Percentiles rank a stretch among this genome's conserved stretches.
Evolutionary conservation across 805 yeast genomes (phyloP).

Genomic region (Saturnispora silvae): DNA sequence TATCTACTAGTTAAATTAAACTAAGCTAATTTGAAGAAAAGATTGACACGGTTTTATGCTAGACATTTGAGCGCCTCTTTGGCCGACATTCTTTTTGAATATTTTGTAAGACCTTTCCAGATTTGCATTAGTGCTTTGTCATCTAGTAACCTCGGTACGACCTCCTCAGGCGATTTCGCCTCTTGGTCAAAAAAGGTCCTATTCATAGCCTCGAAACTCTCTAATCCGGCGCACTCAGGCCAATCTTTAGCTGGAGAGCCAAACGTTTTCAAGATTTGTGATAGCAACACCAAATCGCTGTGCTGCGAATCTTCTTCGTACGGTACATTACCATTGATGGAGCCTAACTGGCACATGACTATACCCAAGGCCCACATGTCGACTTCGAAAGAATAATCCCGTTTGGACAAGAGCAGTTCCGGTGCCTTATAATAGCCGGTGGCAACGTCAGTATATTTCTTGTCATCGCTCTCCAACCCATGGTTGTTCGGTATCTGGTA

Average conservation of each 20-base stretch:
- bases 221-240: conserved; percentile 33
- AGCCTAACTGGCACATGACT: conserved; percentile 41
- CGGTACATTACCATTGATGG: conserved; percentile 29
- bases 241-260: conserved; percentile 52
- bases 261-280: conserved; percentile 41
- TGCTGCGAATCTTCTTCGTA: conserved; percentile 30
- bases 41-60: too few relatives aligned
- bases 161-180: conserved; percentile 14
- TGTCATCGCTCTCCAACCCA: conserved; percentile 45
- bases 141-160: conserved; percentile 27
- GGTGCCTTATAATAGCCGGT: conserved; percentile 67
- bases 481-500: conserved; percentile 42
- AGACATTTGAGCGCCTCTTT: too few relatives aligned
- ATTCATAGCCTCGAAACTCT: conserved; percentile 27
- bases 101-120: conserved; percentile 35
- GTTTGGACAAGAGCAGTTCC: conserved; percentile 54
- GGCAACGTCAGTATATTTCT: conserved; percentile 46
- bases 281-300: conserved; percentile 51
- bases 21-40: too few relatives aligned
- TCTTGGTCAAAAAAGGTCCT: conserved; percentile 18
- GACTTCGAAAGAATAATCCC: conserved; percentile 40
- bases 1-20: too few relatives aligned
- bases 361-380: conserved; percentile 73
- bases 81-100: conserved; percentile 29
- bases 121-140: conserved; percentile 16